Percentiles rank a stretch among this genome's conserved stretches.
These are phyloP conservation scores for Rhododendron griersonianum DNA, from an alignment of 148 eudicot species.

Conservation along the genomic window DNA sequence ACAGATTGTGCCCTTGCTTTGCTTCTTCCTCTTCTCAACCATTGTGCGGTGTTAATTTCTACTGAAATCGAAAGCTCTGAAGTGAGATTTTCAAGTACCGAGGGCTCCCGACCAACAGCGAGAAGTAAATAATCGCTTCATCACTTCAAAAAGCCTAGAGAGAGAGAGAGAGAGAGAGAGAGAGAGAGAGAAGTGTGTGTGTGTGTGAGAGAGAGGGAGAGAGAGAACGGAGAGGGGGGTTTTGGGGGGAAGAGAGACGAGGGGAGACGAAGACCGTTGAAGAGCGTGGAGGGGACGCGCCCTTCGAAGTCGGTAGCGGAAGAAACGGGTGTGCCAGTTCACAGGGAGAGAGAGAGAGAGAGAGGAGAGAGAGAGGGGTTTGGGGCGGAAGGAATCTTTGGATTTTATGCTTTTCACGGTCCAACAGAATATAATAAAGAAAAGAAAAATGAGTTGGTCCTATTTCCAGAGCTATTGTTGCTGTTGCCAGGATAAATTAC, in stretches of 20 bases:
- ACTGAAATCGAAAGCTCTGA: constrained; percentile 4
- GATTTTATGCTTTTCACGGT: neutral
- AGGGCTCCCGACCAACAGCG: neutral
- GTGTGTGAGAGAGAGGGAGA: neutral
- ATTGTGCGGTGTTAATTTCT: constrained; percentile 11
- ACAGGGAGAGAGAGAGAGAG: neutral
- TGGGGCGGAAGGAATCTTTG: neutral
- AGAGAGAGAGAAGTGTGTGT: neutral
- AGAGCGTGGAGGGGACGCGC: constrained; percentile 11
- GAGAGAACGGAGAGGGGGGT: neutral
- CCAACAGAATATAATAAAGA: neutral
- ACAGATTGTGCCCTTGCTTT: constrained; percentile 34
- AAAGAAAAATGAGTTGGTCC: neutral
- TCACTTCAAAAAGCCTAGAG: neutral
- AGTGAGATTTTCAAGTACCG: neutral
- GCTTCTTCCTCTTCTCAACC: constrained; percentile 40
- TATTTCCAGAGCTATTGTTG: neutral
- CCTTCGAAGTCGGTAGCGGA: constrained; percentile 2
- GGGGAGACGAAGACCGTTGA: constrained; percentile 3
- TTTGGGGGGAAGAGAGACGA: neutral
- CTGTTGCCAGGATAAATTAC: neutral
- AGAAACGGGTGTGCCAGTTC: neutral
- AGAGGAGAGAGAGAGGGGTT: neutral
- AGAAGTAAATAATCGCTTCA: neutral
- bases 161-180: neutral